A percentile compares a stretch with the other conserved stretches of the same genome.
Evolutionary conservation across 441 rosid species (phyloP).

Genomic region (Mallotus repandus): DNA sequence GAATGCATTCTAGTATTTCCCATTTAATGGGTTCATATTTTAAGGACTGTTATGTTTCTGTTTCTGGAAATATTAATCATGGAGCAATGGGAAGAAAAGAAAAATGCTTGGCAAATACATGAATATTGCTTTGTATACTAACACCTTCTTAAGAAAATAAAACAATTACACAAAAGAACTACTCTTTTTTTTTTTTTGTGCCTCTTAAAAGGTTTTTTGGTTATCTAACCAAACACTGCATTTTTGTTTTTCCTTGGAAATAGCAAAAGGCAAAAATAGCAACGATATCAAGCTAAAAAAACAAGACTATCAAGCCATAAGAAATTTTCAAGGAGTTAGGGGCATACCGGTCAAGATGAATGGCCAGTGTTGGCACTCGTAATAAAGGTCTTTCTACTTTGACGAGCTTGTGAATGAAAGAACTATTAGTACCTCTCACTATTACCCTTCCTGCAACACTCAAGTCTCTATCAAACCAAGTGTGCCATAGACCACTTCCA

Average conservation of each 20-base stretch:
- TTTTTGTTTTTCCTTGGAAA: neutral
- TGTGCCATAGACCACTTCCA: slow-evolving; percentile 97
- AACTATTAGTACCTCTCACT: slow-evolving; percentile 63
- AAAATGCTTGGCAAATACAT: neutral
- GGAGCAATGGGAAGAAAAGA: neutral
- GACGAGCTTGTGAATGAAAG: slow-evolving; percentile 75
- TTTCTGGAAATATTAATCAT: neutral
- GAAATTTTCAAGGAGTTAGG: slow-evolving; percentile 12
- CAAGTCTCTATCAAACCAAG: slow-evolving; percentile 97
- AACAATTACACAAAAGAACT: neutral
- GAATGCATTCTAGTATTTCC: neutral
- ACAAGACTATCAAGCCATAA: neutral
- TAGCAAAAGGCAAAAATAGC: neutral
- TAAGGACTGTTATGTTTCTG: neutral
- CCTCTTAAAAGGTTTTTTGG: neutral
- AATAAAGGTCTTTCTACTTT: slow-evolving; percentile 79
- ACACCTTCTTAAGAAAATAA: neutral
- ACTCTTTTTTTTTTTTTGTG: neutral
- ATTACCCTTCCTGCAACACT: slow-evolving; percentile 95
- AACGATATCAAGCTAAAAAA: neutral
- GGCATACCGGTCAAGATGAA: slow-evolving; percentile 84
- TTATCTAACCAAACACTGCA: neutral
- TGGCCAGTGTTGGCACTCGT: slow-evolving; percentile 84
- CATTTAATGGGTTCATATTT: neutral
- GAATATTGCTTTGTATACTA: neutral